Evolutionary conservation across 208 protist genomes (phyloP), one percentile per base, ranked within the genome.

Genomic region (Porcisia hertigi): DNA sequence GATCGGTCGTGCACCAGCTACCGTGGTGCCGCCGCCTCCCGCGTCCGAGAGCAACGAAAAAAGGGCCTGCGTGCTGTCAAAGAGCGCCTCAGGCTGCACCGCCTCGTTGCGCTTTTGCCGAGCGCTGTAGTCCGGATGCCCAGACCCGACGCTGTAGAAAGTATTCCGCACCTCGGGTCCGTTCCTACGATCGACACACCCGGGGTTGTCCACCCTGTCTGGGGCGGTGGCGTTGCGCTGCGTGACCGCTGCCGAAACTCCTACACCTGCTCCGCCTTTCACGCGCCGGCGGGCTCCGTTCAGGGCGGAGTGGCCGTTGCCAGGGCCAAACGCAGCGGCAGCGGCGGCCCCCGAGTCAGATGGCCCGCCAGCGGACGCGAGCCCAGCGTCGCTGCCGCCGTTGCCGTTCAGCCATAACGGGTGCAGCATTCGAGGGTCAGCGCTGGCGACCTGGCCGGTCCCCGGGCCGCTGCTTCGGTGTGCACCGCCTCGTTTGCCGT

Each of bases 61-160:
- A 36, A 81, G 71, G 12, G 73, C 45, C 58, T 81, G 77, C 39
- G 77, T 81, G 77, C 65, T 73, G 49, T 66, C 45, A 34, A 81
- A 81, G 23, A 62, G 49, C 11, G 43, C 25, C 39, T 73, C 70
- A 12, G 70, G 7, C 47, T 71, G 47, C 3, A 45, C 47, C n/a
- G 14, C 66, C 18, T 30, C 60, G 43, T 20, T 3, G 20, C 60
- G 5, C 34, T 6, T 23, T 23, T 65, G 34, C 1, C 6, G 34
- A 43, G 7, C 36, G 36, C 11, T 20, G 34, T 4, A 18, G 12
- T 23, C 36, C 36, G 3, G 60, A 11, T n/a, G 60, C 60, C 43
- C 60, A 39, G 36, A 25, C 3, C 9, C 60, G n/a, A 20, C 6
- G 60, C 60, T 9, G 12, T 65, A 23, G 16, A 36, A 36, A 25